phyloP scores from a whole-genome alignment of 768 basidiomycete genomes.

The Porpolomopsis calyptriformis region DNA sequence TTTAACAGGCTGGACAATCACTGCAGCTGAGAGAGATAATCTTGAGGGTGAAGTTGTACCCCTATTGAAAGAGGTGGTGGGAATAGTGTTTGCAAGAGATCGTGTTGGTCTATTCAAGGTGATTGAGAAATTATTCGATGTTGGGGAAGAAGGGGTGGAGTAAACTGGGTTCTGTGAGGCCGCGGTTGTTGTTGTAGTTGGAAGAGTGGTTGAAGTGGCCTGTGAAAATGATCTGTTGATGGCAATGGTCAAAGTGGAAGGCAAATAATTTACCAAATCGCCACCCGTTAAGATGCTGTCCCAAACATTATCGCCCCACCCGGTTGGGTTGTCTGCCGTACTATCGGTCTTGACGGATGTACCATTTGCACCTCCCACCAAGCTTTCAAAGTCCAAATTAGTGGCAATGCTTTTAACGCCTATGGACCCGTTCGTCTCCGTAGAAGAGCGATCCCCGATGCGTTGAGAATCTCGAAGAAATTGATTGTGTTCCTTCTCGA shows the following conservation, averaged over 20 bases:
- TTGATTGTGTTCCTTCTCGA: slow-evolving; percentile 86
- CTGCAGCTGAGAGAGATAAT: background rate
- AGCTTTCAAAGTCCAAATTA: slow-evolving; percentile 74
- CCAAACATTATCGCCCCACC: slow-evolving; percentile 83
- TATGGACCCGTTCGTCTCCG: slow-evolving; percentile 32
- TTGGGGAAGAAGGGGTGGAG: slow-evolving; percentile 23
- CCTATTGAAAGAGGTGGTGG: slow-evolving; percentile 13
- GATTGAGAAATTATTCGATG: background rate
- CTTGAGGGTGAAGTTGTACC: background rate
- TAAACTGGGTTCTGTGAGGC: slow-evolving; percentile 1
- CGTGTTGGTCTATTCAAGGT: slow-evolving; percentile 22
- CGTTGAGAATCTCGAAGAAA: slow-evolving; percentile 90
- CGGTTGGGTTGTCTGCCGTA: slow-evolving; percentile 24
- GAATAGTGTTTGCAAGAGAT: slow-evolving; percentile 27
- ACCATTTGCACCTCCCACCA: slow-evolving; percentile 54
- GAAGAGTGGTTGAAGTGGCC: slow-evolving; percentile 19
- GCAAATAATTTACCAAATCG: slow-evolving; percentile 18
- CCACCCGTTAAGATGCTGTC: slow-evolving; percentile 54
- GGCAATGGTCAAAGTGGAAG: slow-evolving; percentile 1
- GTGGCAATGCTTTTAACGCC: slow-evolving; percentile 28
- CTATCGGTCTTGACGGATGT: slow-evolving; percentile 37
- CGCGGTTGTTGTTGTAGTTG: slow-evolving; percentile 11
- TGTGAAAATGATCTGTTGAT: slow-evolving; percentile 2
- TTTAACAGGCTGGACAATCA: background rate
- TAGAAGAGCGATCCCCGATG: slow-evolving; percentile 65